phyloP scores from a whole-genome alignment of 2,329 filamentous ascomycete genomes.

The Colletotrichum trifolii region DNA sequence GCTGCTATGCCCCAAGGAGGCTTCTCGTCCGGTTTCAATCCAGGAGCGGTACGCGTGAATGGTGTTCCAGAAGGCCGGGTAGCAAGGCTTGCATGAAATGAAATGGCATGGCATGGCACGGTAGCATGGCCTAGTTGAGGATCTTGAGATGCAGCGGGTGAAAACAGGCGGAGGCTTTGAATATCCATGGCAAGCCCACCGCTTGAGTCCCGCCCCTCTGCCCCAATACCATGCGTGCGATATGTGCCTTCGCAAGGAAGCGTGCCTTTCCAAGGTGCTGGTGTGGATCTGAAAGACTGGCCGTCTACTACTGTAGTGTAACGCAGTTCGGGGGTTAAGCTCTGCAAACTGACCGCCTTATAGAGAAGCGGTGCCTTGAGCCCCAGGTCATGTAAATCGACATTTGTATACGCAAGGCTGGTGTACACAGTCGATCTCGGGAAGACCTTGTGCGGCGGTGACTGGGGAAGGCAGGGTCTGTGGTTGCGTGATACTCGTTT shows the following conservation, averaged over 20 bases:
- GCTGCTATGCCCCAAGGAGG: constrained; percentile 30
- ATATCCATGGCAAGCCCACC: constrained; percentile 28
- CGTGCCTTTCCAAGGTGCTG: constrained; percentile 8
- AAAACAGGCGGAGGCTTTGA: constrained; percentile 30
- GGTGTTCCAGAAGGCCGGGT: constrained; percentile 33
- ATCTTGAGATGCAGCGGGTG: constrained; percentile 36
- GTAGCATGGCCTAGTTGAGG: constrained; percentile 28
- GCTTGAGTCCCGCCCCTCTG: constrained; percentile 8
- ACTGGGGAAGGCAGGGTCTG: constrained; percentile 1
- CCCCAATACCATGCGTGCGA: constrained; percentile 33
- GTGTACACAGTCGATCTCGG: constrained; percentile 1
- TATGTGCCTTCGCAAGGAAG: constrained; percentile 27
- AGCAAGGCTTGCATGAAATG: constrained; percentile 34
- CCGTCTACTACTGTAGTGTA: constrained; percentile 25
- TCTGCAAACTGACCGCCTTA: constrained; percentile 36
- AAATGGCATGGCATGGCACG: constrained; percentile 31
- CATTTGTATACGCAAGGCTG: constrained; percentile 29
- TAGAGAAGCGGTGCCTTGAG: constrained; percentile 6
- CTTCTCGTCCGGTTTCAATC: constrained; percentile 25
- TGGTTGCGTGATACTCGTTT: background rate
- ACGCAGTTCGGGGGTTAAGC: constrained; percentile 23
- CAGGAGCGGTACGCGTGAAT: constrained; percentile 29
- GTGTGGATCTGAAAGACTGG: constrained; percentile 26
- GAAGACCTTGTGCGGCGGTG: constrained; percentile 6
- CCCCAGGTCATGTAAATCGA: background rate